Evolutionary conservation across 2,329 filamentous ascomycete genomes (phyloP), one percentile per base, ranked within the genome.

Genomic region (Apiospora kogelbergensis): DNA sequence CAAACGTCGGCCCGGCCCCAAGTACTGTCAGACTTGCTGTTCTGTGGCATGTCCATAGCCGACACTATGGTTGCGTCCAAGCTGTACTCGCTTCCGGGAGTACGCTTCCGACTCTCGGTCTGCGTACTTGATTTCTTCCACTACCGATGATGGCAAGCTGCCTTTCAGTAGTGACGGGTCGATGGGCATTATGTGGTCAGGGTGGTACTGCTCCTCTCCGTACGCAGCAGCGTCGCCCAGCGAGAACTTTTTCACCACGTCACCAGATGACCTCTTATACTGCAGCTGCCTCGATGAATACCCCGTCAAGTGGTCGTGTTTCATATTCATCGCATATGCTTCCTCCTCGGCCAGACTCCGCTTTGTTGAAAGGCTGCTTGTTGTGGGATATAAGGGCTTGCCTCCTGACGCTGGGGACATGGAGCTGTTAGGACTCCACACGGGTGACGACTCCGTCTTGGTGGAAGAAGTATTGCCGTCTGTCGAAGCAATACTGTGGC

Each of bases 381-480:
- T 44, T 37, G 65, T 66, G 26, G 42, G n/a, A 13, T 66, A 66
- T 30, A 66, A 22, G 20, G 42, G 33, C 45, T 53, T 66, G 65
- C 65, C 65, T 24, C 42, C 42, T 37, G 65, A 66, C 5, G 33
- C 24, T 10, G 65, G 45, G 17, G 44, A 40, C 63, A 41, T 42
- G 24, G 65, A 66, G 20, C 65, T 48, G 30, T 53, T 44, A 1
- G 65, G 65, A 17, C 65, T 66, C 42, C 44, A 66, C 15, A 24
- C 33, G 6, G 65, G 65, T 33, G 65, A 66, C 30, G 65, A 66
- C n/a, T 66, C 65, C 30, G 65, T 26, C 42, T 66, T 66, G 26
- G 42, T 60, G 6, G 53, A 60, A 13, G 53, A 60, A 2, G 53
- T 60, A 20, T 60, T 60, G 7, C 53, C 53, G 53, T 60, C 53